These are phyloP conservation scores for Chaetomium fimeti DNA, from an alignment of 495 filamentous ascomycete species.

Conservation along the genomic window DNA sequence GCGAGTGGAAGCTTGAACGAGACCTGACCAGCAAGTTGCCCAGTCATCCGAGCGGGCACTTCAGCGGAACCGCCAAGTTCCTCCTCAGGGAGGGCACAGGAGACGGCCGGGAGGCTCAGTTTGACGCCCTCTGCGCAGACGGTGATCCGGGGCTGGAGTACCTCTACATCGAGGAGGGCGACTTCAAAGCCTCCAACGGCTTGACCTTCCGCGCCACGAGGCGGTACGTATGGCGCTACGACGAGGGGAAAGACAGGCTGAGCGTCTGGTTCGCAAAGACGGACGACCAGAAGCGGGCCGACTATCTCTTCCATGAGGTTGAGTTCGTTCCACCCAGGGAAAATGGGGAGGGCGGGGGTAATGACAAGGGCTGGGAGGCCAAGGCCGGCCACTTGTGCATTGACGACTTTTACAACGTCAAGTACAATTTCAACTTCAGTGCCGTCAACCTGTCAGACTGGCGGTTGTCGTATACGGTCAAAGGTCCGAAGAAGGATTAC, in stretches of 20 bases:
- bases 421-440: conserved; percentile 59
- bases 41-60: conserved; percentile 58
- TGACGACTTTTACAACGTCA: conserved; percentile 62
- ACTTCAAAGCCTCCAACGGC: conserved; percentile 51
- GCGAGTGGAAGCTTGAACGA: conserved; percentile 63
- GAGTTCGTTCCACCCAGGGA: conserved; percentile 38
- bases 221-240: conserved; percentile 59
- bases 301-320: conserved; percentile 66
- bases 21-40: conserved; percentile 46
- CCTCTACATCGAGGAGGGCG: conserved; percentile 64
- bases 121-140: conserved; percentile 23
- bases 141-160: conserved; percentile 58
- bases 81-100: conserved; percentile 54
- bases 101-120: conserved; percentile 45
- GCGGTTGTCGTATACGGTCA: conserved; percentile 59
- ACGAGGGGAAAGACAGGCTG: conserved; percentile 53
- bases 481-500: conserved; percentile 69
- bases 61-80: conserved; percentile 62
- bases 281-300: conserved; percentile 54
- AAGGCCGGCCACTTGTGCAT: conserved; percentile 61
- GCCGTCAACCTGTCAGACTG: conserved; percentile 54
- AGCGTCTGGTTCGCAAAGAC: conserved; percentile 66
- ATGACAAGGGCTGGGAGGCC: conserved; percentile 51
- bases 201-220: conserved; percentile 51
- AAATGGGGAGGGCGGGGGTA: conserved; percentile 6